These are phyloP conservation scores for Hymenotorrendiella dingleyae DNA, from an alignment of 2,329 filamentous ascomycete genomes.

Conservation along the genomic window DNA sequence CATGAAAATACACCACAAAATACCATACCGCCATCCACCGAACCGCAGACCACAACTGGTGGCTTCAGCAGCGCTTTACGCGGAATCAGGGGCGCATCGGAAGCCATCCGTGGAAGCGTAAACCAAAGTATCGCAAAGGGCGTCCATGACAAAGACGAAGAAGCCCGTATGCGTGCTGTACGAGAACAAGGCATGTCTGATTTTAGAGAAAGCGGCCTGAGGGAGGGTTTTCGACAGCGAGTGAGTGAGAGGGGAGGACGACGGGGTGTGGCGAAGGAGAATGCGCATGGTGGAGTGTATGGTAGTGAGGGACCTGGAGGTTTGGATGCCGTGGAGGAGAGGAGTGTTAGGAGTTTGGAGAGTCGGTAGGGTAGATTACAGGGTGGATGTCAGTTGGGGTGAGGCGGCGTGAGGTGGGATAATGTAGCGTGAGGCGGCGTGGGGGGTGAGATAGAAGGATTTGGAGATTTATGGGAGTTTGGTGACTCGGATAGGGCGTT, in stretches of 20 bases:
- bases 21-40: neutral
- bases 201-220: conserved; percentile 18
- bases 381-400: too few species aligned
- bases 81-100: conserved; percentile 21
- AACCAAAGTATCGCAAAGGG: conserved; percentile 18
- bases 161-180: conserved; percentile 18
- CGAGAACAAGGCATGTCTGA: conserved; percentile 20
- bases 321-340: conserved; percentile 16
- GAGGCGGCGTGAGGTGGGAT: too few species aligned
- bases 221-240: conserved; percentile 20
- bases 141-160: conserved; percentile 18
- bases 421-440: too few species aligned
- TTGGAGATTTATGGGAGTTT: too few species aligned
- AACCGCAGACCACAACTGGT: conserved; percentile 8
- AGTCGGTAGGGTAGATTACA: too few species aligned
- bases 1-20: neutral
- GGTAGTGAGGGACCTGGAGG: conserved; percentile 20
- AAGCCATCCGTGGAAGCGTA: conserved; percentile 20
- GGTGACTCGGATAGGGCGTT: too few species aligned
- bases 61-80: conserved; percentile 6
- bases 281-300: conserved; percentile 9
- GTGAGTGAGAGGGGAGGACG: conserved; percentile 11
- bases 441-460: too few species aligned
- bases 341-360: conserved; percentile 8
- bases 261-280: conserved; percentile 10